phyloP scores from a whole-genome alignment of 495 filamentous ascomycete genomes.

The Podospora appendiculata region DNA sequence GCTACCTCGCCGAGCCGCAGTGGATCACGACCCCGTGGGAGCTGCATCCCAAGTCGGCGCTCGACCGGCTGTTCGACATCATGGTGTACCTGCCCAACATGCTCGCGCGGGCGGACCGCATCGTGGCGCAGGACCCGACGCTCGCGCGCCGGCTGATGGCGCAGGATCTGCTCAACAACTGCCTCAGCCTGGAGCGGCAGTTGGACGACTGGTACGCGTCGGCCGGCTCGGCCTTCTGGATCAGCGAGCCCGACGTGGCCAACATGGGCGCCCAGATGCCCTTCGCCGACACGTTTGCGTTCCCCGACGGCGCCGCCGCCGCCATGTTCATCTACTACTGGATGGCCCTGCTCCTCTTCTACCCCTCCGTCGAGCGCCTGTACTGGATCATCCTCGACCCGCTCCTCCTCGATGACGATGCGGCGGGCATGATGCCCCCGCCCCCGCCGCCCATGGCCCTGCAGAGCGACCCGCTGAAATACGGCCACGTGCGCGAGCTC shows the following conservation, averaged over 20 bases:
- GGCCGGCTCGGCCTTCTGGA: slow-evolving; percentile 10
- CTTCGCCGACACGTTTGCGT: slow-evolving; percentile 27
- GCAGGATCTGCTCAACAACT: slow-evolving; percentile 32
- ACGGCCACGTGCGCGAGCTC: slow-evolving; percentile 15
- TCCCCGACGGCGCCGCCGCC: slow-evolving; percentile 24
- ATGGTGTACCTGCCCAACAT: slow-evolving; percentile 30
- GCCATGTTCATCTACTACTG: slow-evolving; percentile 33
- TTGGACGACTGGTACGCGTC: slow-evolving; percentile 32
- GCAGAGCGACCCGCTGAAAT: slow-evolving; percentile 15
- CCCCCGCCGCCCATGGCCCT: slow-evolving; percentile 1
- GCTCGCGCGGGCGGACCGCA: slow-evolving; percentile 26
- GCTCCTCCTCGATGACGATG: slow-evolving; percentile 11
- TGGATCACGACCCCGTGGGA: slow-evolving; percentile 39
- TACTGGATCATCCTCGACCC: slow-evolving; percentile 29
- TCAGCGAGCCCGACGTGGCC: not conserved
- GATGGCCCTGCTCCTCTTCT: slow-evolving; percentile 30
- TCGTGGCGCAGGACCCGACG: slow-evolving; percentile 18
- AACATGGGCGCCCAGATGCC: slow-evolving; percentile 13
- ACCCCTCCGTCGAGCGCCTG: slow-evolving; percentile 28
- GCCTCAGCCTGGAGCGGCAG: slow-evolving; percentile 29
- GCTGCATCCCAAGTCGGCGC: slow-evolving; percentile 30
- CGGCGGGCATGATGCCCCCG: not conserved
- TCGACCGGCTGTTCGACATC: slow-evolving; percentile 38
- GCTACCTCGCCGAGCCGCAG: slow-evolving; percentile 32
- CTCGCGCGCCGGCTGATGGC: slow-evolving; percentile 26